Evolutionary conservation across 768 basidiomycete genomes (phyloP).

Genomic region (Mycena rosella): DNA sequence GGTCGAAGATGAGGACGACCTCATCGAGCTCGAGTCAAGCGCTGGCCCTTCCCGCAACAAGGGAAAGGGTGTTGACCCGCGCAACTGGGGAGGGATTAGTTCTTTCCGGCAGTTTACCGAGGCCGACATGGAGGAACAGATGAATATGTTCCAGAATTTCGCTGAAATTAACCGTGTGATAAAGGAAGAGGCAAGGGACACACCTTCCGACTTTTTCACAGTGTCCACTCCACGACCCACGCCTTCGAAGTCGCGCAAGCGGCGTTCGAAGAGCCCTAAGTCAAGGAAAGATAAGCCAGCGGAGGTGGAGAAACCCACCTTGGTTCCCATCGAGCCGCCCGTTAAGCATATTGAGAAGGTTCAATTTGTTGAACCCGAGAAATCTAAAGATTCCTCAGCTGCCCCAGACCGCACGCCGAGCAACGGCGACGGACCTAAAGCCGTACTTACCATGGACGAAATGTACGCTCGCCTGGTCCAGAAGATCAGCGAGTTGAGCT

Average conservation of each 20-base stretch:
- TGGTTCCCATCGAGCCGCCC: not conserved
- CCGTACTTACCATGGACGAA: slow-evolving; percentile 5
- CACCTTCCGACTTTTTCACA: not conserved
- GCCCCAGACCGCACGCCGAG: not conserved
- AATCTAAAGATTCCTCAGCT: not conserved
- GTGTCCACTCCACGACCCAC: not conserved
- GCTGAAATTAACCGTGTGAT: slow-evolving; percentile 12
- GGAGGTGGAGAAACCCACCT: not conserved
- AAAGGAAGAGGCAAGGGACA: not conserved
- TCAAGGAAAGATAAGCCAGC: not conserved
- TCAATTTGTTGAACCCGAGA: not conserved
- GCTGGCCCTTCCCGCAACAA: slow-evolving; percentile 19
- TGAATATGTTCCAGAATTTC: slow-evolving; percentile 3
- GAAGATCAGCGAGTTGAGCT: slow-evolving; percentile 14
- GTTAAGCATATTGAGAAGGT: not conserved
- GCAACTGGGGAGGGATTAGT: slow-evolving; percentile 13
- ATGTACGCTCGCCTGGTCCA: not conserved
- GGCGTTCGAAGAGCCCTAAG: slow-evolving; percentile 12
- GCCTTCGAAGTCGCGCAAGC: not conserved
- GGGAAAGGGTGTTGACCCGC: slow-evolving; percentile 19
- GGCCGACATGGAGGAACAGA: not conserved
- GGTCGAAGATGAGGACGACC: slow-evolving; percentile 18
- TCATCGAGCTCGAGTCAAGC: not conserved
- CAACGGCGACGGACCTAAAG: not conserved
- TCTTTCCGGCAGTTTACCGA: not conserved